A percentile compares a stretch with the other conserved stretches of the same genome.
These are phyloP conservation scores for Wolfiporia cocos DNA, from an alignment of 1,284 basidiomycete genomes.

Conservation along the genomic window DNA sequence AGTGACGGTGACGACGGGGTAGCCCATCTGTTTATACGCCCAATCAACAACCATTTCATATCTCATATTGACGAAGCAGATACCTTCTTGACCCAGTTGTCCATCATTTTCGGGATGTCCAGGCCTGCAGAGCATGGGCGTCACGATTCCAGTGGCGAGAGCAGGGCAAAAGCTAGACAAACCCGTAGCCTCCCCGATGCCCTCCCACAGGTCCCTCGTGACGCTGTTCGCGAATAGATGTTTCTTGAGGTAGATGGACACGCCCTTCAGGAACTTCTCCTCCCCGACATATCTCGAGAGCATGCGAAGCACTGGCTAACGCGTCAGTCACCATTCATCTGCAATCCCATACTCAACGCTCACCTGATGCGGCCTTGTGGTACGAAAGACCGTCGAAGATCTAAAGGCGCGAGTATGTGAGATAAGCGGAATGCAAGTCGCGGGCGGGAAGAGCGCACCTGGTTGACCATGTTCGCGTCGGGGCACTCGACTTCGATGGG, in stretches of 20 bases:
- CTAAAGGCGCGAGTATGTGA: conserved; percentile 29
- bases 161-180: too few relatives aligned
- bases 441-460: conserved; percentile 39
- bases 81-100: conserved; percentile 89
- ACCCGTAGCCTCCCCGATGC: conserved; percentile 75
- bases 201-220: conserved; percentile 88
- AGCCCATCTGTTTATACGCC: conserved; percentile 55
- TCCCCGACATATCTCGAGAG: conserved; percentile 86
- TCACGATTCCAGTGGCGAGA: too few relatives aligned
- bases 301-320: conserved; percentile 80
- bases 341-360: conserved; percentile 7
- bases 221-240: conserved; percentile 81
- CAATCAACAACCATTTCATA: neutral
- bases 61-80: neutral
- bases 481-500: conserved; percentile 93
- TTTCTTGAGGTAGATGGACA: conserved; percentile 90
- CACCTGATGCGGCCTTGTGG: conserved; percentile 80
- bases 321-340: neutral
- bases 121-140: conserved; percentile 34
- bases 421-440: too few relatives aligned
- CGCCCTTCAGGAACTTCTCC: conserved; percentile 82
- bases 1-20: conserved; percentile 84
- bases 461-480: conserved; percentile 82
- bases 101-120: conserved; percentile 82
- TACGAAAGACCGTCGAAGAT: conserved; percentile 88